phyloP scores from a whole-genome alignment of 2,329 filamentous ascomycete species.

The Didymellaceae sp. region DNA sequence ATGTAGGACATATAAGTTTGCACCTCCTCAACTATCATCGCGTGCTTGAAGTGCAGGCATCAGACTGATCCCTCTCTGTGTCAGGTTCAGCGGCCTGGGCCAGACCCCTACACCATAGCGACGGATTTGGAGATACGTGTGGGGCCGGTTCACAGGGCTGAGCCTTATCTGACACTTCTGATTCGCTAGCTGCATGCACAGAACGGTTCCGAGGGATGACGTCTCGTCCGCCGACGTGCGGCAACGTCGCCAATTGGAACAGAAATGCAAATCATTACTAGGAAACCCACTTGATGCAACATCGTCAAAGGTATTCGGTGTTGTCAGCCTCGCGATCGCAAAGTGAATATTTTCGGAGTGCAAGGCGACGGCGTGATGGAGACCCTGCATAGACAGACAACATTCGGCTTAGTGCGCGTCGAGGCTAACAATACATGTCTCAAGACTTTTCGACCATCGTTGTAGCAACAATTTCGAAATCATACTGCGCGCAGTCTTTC shows the following conservation, averaged over 20 bases:
- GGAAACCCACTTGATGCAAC: conserved; percentile 4
- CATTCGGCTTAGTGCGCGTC: conserved; percentile 16
- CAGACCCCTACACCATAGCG: not conserved
- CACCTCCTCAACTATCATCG: no score
- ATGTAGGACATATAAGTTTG: no score
- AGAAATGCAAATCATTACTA: conserved; percentile 9
- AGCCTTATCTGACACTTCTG: not conserved
- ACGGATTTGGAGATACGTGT: not conserved
- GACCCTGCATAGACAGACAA: conserved; percentile 17
- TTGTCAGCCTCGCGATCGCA: not conserved
- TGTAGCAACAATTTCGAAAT: conserved; percentile 7
- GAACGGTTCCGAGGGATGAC: conserved; percentile 1
- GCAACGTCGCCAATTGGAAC: conserved; percentile 7
- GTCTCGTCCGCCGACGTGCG: conserved; percentile 8
- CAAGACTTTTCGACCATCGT: conserved; percentile 12
- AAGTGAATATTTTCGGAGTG: not conserved
- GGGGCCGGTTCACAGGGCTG: not conserved
- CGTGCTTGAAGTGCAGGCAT: no score
- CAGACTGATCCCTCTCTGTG: no score
- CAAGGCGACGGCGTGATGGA: conserved; percentile 12
- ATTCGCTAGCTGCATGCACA: conserved; percentile 3
- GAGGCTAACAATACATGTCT: conserved; percentile 10
- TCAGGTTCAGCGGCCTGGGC: no score
- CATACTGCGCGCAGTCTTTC: conserved; percentile 1
- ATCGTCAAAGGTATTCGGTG: not conserved